Evolutionary conservation across 805 yeast species (phyloP), one percentile per base, ranked within the genome.

Genomic region (Cyberlindnera veronae): DNA sequence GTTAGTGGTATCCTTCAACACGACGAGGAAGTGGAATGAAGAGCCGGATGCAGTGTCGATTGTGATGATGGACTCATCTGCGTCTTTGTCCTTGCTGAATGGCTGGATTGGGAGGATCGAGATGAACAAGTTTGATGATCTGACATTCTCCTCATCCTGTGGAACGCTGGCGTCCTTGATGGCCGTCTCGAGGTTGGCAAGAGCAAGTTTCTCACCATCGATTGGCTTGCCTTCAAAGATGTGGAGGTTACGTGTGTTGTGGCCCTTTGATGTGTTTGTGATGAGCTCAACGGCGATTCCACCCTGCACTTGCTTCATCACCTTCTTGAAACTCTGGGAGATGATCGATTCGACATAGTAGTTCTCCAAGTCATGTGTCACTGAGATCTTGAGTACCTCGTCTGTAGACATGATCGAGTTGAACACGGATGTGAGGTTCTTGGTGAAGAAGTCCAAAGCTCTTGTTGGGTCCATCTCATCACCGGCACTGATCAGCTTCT

Each of bases 161-260:
- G 46, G 48, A n/a, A 55, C 50, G 42, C 57, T 54, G 39, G 50
- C 60, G 50, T 58, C 63, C 64, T 68, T 76, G 38, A 81, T 72
- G n/a, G 81, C 78, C 39, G 79, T 77, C 22, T 88, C 96, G 52
- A 91, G 71, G 57, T 88, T 90, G 4, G 97, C 98, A 53, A 77
- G 72, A 29, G 95, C 84, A 44, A 93, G 73, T 60, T 93, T 91
- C 54, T 85, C 95, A 12, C 93, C 97, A 60, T 88, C 95, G 32
- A 79, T 74, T 1, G 79, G 54, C 48, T 84, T 83, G 8, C 97
- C 97, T 16, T 72, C 66, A 57, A 89, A 87, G 50, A 85, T 60
- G 46, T 83, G 82, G 53, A 91, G 72, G 35, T 76, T 76, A 22
- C 56, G 59, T 31, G 40, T 50, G 23, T 53, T 63, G 3, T 50